These are phyloP conservation scores for Lumnitzera littorea DNA, from an alignment of 345 rosid species.

Conservation along the genomic window DNA sequence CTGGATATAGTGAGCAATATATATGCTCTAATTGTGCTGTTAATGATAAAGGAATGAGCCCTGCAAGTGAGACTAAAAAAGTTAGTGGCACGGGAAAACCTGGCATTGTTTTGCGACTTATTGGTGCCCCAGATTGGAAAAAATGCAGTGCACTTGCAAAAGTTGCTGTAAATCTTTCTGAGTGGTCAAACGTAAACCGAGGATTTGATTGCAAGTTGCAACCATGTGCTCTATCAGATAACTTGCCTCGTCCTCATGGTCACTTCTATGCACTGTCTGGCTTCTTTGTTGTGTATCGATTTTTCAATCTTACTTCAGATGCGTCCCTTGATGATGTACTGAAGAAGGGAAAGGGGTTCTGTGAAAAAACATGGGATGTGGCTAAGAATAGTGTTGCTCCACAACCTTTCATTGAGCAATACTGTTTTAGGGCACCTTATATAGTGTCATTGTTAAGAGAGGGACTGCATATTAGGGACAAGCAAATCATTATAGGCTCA, in stretches of 20 bases:
- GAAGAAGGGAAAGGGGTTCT: conserved; percentile 80
- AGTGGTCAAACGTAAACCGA: conserved; percentile 59
- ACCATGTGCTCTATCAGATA: conserved; percentile 79
- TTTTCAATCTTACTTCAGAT: conserved; percentile 73
- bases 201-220: conserved; percentile 82
- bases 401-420: conserved; percentile 97
- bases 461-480: conserved; percentile 84
- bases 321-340: conserved; percentile 89
- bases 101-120: conserved; percentile 56
- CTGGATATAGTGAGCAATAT: conserved; percentile 74
- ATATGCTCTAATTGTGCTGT: conserved; percentile 65
- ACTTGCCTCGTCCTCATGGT: conserved; percentile 78
- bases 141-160: conserved; percentile 74
- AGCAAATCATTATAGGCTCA: conserved; percentile 70
- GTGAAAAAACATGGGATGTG: conserved; percentile 70
- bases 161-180: conserved; percentile 78
- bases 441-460: conserved; percentile 72
- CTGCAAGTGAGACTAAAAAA: conserved; percentile 26
- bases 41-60: conserved; percentile 33
- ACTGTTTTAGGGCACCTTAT: conserved; percentile 97
- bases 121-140: conserved; percentile 87
- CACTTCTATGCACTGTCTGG: conserved; percentile 93
- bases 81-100: conserved; percentile 45
- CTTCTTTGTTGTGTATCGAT: conserved; percentile 84
- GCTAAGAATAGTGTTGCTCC: conserved; percentile 84